Evolutionary conservation across 2,329 filamentous ascomycete species (phyloP), one percentile per base, ranked within the genome.

Genomic region (Penicillium sp.): DNA sequence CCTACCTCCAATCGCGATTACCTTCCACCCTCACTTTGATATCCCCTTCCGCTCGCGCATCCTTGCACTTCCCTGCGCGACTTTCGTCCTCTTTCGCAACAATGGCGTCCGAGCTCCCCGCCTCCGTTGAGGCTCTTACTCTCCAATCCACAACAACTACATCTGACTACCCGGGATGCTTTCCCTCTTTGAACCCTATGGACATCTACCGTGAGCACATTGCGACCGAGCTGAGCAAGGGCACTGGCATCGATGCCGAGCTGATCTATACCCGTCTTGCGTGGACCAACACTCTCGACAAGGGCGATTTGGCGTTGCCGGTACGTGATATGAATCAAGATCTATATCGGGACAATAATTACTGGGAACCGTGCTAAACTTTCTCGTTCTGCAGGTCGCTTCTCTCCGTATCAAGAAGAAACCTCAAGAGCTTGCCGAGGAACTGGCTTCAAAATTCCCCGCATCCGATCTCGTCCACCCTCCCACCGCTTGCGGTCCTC

Each of bases 391-490:
- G 14, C 11, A 76, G 74, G 70, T 76, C 27, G 69, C 77, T 18
- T 67, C 77, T 20, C 67, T 79, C 26, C 74, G 75, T 57, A 73
- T 79, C 57, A 79, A 86, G 73, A 84, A 82, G 74, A 84, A 85
- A 63, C 82, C 84, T 33, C 75, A 81, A 51, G 82, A 82, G 49
- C 74, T 84, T 40, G 79, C 81, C 37, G 73, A 79, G 62, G 81
- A 86, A 65, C 75, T 86, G 56, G 80, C 74, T 20, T 77, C 81
- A 33, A 73, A 83, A 68, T 85, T 86, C 64, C 81, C 82, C 33
- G 79, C 81, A 44, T 84, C 82, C 47, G 81, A 84, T 26, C 76
- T 87, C 26, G 76, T 87, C 57, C 75, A 80, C 57, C 78, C 79
- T 54, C 85, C 85, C 2, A 75, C 77, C 26, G 75, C 79, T 20